Base-by-base conservation (phyloP, 176 grass and related monocot species). In the Rhynchospora pubera region DNA sequence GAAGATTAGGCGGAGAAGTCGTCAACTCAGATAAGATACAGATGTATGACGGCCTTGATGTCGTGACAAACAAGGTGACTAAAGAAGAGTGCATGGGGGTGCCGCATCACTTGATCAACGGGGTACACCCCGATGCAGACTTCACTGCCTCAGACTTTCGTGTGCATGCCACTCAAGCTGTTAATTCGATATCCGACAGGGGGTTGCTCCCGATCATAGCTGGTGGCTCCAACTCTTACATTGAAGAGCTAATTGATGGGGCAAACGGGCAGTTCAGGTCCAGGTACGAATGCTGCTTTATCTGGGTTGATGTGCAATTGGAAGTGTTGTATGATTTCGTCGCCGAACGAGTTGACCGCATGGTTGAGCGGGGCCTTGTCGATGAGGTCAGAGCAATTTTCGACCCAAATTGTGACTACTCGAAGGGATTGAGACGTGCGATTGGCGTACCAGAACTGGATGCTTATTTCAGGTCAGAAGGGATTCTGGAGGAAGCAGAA, bases 11-110 rank as follows among this genome's bases (percentile, higher is more conserved):
- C 8, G 97, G 97, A 1, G 91, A 99, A 69, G 87, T 99, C 2
- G 84, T 99, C 14, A 99, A 96, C 22, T 96, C 91, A 0, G 97
- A 99, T 42, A 99, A 99, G 82, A 99, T 99, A 83, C 97, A 99
- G 51, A 2, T 93, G 3, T 87, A 93, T 47, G 39, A 57, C 1
- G 97, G 97, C n/a, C 89, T 99, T 0, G 84, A 91, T 39, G 86
- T 99, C 23, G 69, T 92, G 4, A 96, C 93, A 13, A 99, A 99
- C 87, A 99, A 99, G 71, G 87, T 99, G 0, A 72, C 86, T 1
- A 50, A 79, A 2, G 68, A 50, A 22, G 97, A 99, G 83, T 86
- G 91, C 77, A 77, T 79, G 2, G 91, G 88, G 8, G 80, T 99
- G 0, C 84, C 89, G 3, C 97, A 99, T 83, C 93, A 99, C 78